Evolutionary conservation across 305 asterid genomes (phyloP).

Genomic region (Solanum aculeatissimum): DNA sequence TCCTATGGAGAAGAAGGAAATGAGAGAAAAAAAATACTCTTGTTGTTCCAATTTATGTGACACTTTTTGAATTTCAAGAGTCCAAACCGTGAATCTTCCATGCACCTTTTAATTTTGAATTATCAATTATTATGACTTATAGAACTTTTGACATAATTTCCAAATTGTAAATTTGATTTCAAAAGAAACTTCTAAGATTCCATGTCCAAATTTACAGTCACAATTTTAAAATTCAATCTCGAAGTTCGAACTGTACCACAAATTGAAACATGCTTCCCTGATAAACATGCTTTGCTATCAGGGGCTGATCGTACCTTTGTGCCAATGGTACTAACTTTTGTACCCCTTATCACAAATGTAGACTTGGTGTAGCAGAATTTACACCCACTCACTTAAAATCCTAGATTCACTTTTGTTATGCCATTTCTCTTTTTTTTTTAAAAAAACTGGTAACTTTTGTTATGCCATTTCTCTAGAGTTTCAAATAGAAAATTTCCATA

Average conservation of each 20-base stretch:
- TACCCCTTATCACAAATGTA: background rate
- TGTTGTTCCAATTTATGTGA: background rate
- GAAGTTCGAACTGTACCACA: background rate
- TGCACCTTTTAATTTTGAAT: background rate
- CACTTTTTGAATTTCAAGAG: background rate
- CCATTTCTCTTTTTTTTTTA: background rate
- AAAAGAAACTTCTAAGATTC: background rate
- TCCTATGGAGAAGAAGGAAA: background rate
- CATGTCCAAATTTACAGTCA: background rate
- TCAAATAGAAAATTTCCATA: background rate
- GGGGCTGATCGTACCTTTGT: background rate
- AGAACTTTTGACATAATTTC: background rate
- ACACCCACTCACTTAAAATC: background rate
- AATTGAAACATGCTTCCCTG: background rate
- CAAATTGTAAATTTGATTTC: background rate
- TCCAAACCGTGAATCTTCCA: background rate
- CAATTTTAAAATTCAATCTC: background rate
- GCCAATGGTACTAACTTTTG: background rate
- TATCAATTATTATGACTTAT: background rate
- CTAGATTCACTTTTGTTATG: background rate
- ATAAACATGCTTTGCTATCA: background rate
- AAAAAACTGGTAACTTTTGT: background rate
- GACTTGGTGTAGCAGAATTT: background rate
- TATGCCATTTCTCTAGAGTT: background rate
- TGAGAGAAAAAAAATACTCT: background rate